Base-by-base conservation (phyloP, 2,329 filamentous ascomycete genomes). In the Amphichorda felina region DNA sequence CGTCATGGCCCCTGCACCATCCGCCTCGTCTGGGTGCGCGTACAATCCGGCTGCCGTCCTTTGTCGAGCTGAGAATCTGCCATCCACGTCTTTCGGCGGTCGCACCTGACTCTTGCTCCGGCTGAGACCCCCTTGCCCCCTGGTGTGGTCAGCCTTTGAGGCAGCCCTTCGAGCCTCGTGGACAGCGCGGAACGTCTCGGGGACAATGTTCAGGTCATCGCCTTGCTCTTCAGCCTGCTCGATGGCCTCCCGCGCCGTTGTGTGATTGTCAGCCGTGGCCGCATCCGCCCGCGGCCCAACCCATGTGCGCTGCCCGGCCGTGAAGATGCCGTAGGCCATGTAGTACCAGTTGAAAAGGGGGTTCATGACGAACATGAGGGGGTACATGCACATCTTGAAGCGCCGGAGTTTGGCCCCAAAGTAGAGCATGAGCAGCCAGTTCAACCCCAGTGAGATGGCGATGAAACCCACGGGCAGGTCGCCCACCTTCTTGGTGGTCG, bases 271-370 rank as follows among this genome's bases (percentile, higher is more conserved):
- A 3, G 88, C 88, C 28, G 78, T 70, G 21, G 82, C 85, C 1
- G 88, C 88, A 57, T 96, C 89, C 2, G 86, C 87, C 49, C 89
- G 75, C 9, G 89, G 91, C 0, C 89, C 89, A 45, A 89, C 89
- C 89, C 91, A 98, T 2, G 89, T 96, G 44, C 89, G 73, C 55
- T 94, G 86, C 15, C 88, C 87, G 21, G 88, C 87, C 1, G 89
- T 95, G 57, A 94, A 91, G 46, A 94, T 93, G 30, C 87, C 88
- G 55, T 95, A 94, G 3, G 94, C 82, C 82, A 95, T 94, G 63
- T 96, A 96, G 39, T 86, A 74, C 89, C 89, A 96, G 59, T 96
- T 96, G 69, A 95, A 88, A 53, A 96, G 93, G 1, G 91, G 89
- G 51, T 95, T 96, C 43, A 95, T 57, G 32, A 94, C 61, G 54